Evolutionary conservation across 495 filamentous ascomycete species (phyloP).

Genomic region (Lichenothelia convexa): DNA sequence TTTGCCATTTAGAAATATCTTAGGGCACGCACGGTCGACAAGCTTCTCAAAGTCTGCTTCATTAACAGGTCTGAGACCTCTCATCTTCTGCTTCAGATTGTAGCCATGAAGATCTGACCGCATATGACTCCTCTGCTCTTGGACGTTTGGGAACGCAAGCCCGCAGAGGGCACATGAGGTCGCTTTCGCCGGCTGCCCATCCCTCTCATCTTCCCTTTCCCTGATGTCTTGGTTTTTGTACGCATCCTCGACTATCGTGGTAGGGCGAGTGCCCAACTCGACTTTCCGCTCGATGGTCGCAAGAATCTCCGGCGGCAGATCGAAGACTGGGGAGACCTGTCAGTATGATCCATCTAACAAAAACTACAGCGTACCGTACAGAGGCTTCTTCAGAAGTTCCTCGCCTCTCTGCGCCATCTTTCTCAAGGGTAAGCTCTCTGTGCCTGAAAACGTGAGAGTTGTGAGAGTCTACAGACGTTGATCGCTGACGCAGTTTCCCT

Average conservation of each 20-base stretch:
- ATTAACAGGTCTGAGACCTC: slow-evolving; percentile 44
- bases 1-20: not conserved
- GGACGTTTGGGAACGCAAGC: slow-evolving; percentile 45
- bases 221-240: not conserved
- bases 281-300: slow-evolving; percentile 33
- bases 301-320: slow-evolving; percentile 65
- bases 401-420: slow-evolving; percentile 24
- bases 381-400: slow-evolving; percentile 39
- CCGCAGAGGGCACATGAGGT: slow-evolving; percentile 72
- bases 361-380: slow-evolving; percentile 35
- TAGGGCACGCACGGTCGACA: slow-evolving; percentile 37
- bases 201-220: slow-evolving; percentile 17
- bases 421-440: too few relatives aligned
- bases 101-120: slow-evolving; percentile 88
- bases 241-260: not conserved
- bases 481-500: too few relatives aligned
- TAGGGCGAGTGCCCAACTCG: slow-evolving; percentile 6
- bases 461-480: too few relatives aligned
- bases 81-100: slow-evolving; percentile 78
- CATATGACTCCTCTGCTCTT: slow-evolving; percentile 71
- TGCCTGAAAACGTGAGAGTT: too few relatives aligned
- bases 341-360: not conserved
- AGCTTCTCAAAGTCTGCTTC: slow-evolving; percentile 73
- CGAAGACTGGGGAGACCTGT: slow-evolving; percentile 44
- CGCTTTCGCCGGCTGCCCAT: slow-evolving; percentile 35